Evolutionary conservation across 140 eudicot genomes (phyloP).

Genomic region (Oenanthe javanica): DNA sequence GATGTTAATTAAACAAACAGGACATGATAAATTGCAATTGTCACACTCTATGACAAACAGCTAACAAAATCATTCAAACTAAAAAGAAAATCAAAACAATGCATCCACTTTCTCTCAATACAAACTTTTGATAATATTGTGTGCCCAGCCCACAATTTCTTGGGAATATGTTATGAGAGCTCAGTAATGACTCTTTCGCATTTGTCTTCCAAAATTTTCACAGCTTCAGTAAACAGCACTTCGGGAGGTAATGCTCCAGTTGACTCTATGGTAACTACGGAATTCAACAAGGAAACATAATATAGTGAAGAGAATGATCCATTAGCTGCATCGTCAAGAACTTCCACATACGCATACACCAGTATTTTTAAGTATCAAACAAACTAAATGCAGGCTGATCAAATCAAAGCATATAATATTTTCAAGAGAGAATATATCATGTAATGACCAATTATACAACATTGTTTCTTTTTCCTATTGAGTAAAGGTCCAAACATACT

Average conservation of each 20-base stretch:
- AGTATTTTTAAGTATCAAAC: too few species aligned
- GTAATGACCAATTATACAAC: background rate
- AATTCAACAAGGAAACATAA: background rate
- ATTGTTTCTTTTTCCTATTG: too few species aligned
- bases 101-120: background rate
- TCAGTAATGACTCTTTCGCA: slow-evolving; percentile 77
- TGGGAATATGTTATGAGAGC: slow-evolving; percentile 41
- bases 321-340: background rate
- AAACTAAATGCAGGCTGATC: too few species aligned
- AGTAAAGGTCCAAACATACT: too few species aligned
- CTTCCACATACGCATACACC: background rate
- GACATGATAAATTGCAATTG: background rate
- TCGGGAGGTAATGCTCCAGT: slow-evolving; percentile 91
- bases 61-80: background rate
- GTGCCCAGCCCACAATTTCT: background rate
- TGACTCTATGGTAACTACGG: slow-evolving; percentile 73
- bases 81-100: background rate
- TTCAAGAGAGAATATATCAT: background rate
- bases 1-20: background rate
- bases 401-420: background rate
- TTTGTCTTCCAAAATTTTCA: slow-evolving; percentile 82
- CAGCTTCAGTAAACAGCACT: slow-evolving; percentile 79
- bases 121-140: background rate
- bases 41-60: background rate
- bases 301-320: background rate